Conservation (phyloP, 1,284 basidiomycete species). For the Fomitopsis palustris region DNA sequence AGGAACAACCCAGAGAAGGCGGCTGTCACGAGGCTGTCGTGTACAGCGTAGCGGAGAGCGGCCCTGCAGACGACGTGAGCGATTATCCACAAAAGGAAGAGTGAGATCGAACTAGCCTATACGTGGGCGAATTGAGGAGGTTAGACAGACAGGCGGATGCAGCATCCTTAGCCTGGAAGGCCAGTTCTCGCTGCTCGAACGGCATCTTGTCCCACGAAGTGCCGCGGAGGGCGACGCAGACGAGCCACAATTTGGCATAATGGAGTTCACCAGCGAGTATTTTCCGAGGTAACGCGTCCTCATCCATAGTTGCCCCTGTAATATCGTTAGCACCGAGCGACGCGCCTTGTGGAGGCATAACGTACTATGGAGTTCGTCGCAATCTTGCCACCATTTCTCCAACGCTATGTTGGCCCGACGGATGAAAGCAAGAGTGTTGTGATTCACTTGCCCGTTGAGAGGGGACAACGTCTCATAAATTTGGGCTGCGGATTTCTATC, state of each 20-base stretch:
- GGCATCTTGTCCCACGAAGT: slow-evolving; percentile 94
- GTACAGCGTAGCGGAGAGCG: slow-evolving; percentile 85
- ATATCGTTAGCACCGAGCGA: slow-evolving; percentile 1
- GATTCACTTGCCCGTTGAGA: slow-evolving; percentile 82
- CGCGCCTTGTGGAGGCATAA: neutral
- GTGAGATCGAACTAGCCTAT: slow-evolving; percentile 47
- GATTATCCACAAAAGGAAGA: neutral
- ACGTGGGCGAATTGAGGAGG: slow-evolving; percentile 75
- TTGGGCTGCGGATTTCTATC: slow-evolving; percentile 45
- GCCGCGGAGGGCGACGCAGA: slow-evolving; percentile 87
- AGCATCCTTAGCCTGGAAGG: slow-evolving; percentile 91
- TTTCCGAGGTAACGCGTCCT: slow-evolving; percentile 80
- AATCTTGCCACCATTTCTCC: slow-evolving; percentile 88
- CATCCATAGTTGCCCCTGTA: slow-evolving; percentile 74
- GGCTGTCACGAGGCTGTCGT: slow-evolving; percentile 88
- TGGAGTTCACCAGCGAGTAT: slow-evolving; percentile 85
- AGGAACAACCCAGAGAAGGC: slow-evolving; percentile 92
- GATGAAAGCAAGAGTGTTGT: slow-evolving; percentile 82
- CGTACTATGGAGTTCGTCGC: slow-evolving; percentile 77
- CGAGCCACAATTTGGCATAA: slow-evolving; percentile 91
- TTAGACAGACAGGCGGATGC: slow-evolving; percentile 81
- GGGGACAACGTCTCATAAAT: slow-evolving; percentile 88
- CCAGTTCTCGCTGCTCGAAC: slow-evolving; percentile 89
- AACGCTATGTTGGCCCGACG: slow-evolving; percentile 80
- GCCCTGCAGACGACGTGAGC: slow-evolving; percentile 41